Evolutionary conservation across 441 rosid genomes (phyloP), one percentile per base, ranked within the genome.

Genomic region (Pelargonium australe): DNA sequence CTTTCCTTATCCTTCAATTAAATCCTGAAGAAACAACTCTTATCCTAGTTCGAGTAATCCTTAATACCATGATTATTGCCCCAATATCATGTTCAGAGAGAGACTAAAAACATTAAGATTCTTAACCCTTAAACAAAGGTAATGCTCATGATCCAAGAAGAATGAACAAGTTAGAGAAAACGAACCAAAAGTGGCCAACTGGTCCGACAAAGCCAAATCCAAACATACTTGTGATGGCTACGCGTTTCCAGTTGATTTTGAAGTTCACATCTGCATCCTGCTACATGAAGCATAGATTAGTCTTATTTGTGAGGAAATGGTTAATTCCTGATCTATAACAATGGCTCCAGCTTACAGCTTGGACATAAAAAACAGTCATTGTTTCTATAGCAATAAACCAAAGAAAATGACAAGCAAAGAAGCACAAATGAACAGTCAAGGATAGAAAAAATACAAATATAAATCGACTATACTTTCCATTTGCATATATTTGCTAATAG

Each of bases 161-260:
- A 37, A 77, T 64, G 65, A 65, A 63, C 11, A 57, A 64, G 55
- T 64, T n/a, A 45, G 45, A 23, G 70, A 68, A 74, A 75, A 82
- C 92, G 47, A 78, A 95, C 97, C 97, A 91, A 82, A 85, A 90
- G 75, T 95, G 99, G 72, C 99, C 97, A 82, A 88, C 81, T 65
- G 96, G 97, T 86, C 99, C 99, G 53, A 95, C 90, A 75, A 90
- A 95, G 77, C 89, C 96, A 81, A 91, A 80, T 17, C 96, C 99
- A 70, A 90, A 95, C 75, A 82, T 77, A 82, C 99, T 85, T 19
- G 95, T 87, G 76, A 80, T 81, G 67, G 86, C 96, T 77, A 79
- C 96, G 45, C 97, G 89, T 84, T 80, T 95, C 99, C 96, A 91
- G 73, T 84, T 84, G 70, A 90, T 72, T 74, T 81, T 88, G 82